Evolutionary conservation across 768 basidiomycete species (phyloP), one percentile per base, ranked within the genome.

Genomic region (Fistulinella prunicolor): DNA sequence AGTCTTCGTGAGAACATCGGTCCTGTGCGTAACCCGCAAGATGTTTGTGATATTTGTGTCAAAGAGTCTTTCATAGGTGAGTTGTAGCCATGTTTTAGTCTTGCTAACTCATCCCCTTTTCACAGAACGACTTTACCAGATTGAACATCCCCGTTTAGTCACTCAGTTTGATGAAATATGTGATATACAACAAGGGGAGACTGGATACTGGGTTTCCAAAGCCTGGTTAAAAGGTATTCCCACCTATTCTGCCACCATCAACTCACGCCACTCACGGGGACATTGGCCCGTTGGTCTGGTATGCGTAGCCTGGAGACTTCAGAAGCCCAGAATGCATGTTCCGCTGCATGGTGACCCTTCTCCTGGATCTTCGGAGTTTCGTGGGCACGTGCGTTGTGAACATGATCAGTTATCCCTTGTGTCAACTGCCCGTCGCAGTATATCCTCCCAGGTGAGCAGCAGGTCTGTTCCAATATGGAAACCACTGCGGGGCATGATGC

Each of bases 291-390:
- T 28, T 44, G 2, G 42, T 44, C 47, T 54, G 44, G 42, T n/a
- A 42, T 53, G 38, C 6, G 48, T 28, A 93, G 91, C 89, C 63
- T 94, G 91, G 91, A 73, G 73, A 61, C 66, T 80, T 44, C 58
- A 65, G 38, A 85, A 77, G 56, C 91, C 91, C 20, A 87, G 80
- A 65, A 89, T 93, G 86, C 90, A 93, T 61, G 66, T 70, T 23
- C 57, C 66, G 30, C 71, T 69, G 32, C 61, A 79, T 58, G 67
- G 62, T 21, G 91, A 94, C 65, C 86, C 85, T 9, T 68, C 78
- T 13, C 91, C 91, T 5, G 82, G 84, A 58, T 72, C 78, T 22
- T 61, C 63, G 6, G 77, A 79, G 23, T 92, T 75, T 63, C 56
- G 64, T 36, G 61, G 64, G 29, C 78, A 93, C 60, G 83, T 92